Percentiles rank a stretch among this genome's conserved stretches.
phyloP scores from a whole-genome alignment of 805 yeast genomes.

The Saturnispora besseyi region DNA sequence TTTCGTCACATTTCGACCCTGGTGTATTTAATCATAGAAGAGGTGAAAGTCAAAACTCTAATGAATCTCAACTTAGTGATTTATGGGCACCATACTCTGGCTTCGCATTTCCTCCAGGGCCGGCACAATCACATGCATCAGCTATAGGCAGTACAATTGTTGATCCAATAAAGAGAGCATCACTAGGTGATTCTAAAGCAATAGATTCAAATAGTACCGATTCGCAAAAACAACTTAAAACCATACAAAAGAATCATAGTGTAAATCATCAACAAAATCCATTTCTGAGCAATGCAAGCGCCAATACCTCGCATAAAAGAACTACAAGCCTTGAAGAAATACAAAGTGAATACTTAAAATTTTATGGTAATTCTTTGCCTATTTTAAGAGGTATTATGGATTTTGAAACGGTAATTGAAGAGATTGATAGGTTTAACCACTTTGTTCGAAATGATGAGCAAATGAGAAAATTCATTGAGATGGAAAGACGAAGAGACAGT shows the following conservation, averaged over 20 bases:
- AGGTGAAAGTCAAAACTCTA: not conserved
- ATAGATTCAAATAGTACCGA: not conserved
- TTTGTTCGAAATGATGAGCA: conserved; percentile 4
- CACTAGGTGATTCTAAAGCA: not conserved
- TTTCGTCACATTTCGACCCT: not conserved
- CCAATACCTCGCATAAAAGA: not conserved
- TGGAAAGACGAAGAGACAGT: conserved; percentile 5
- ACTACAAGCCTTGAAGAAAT: not conserved
- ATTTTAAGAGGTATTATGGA: conserved; percentile 3
- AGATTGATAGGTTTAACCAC: not conserved
- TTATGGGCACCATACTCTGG: conserved; percentile 4
- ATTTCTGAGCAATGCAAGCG: too few relatives aligned
- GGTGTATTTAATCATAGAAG: not conserved
- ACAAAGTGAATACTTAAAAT: not conserved
- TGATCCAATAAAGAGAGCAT: not conserved
- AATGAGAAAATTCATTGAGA: conserved; percentile 2
- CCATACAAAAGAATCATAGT: not conserved
- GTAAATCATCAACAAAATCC: not conserved
- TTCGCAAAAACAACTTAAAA: not conserved
- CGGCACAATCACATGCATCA: not conserved
- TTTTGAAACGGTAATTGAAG: not conserved
- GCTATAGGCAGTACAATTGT: not conserved
- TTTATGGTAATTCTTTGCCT: conserved; percentile 4
- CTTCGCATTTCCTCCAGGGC: not conserved
- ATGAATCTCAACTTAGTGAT: not conserved